Conservation (phyloP, 495 filamentous ascomycete species). For the Daldinia loculata region DNA sequence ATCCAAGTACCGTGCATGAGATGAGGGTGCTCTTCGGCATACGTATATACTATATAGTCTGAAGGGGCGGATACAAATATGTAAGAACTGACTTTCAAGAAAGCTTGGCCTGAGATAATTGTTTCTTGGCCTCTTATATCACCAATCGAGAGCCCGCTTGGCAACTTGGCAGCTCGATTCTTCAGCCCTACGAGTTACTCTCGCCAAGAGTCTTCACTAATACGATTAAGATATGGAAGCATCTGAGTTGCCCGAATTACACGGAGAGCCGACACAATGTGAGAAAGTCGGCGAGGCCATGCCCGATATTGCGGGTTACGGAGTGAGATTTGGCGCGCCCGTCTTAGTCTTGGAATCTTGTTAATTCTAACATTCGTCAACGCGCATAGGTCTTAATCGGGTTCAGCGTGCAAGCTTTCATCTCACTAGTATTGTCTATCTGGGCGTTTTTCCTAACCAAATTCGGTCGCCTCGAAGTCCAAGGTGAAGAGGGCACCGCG, state of each 20-base stretch:
- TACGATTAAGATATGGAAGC: conserved; percentile 17
- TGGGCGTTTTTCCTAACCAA: conserved; percentile 57
- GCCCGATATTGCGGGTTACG: conserved; percentile 49
- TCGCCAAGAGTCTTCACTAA: conserved; percentile 3
- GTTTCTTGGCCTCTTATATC: conserved; percentile 27
- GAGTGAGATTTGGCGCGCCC: conserved; percentile 41
- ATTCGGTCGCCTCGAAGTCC: conserved; percentile 48
- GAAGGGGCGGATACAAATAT: conserved; percentile 1
- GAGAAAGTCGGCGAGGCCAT: conserved; percentile 51
- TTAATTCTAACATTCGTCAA: conserved; percentile 15
- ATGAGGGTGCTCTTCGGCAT: background rate
- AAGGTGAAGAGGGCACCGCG: conserved; percentile 43
- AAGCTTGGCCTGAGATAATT: conserved; percentile 8
- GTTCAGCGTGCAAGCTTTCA: conserved; percentile 46
- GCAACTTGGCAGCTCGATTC: conserved; percentile 26
- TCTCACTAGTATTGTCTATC: conserved; percentile 46
- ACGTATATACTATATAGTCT: background rate
- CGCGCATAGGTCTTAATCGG: conserved; percentile 45
- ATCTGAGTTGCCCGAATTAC: conserved; percentile 19
- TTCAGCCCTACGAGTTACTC: conserved; percentile 20
- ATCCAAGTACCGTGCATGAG: background rate
- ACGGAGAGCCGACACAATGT: conserved; percentile 32
- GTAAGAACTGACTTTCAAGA: background rate
- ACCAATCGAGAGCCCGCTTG: conserved; percentile 20
- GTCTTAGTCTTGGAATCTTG: background rate